Evolutionary conservation across 2,329 filamentous ascomycete genomes (phyloP).

Genomic region (Rosellinia necatrix): DNA sequence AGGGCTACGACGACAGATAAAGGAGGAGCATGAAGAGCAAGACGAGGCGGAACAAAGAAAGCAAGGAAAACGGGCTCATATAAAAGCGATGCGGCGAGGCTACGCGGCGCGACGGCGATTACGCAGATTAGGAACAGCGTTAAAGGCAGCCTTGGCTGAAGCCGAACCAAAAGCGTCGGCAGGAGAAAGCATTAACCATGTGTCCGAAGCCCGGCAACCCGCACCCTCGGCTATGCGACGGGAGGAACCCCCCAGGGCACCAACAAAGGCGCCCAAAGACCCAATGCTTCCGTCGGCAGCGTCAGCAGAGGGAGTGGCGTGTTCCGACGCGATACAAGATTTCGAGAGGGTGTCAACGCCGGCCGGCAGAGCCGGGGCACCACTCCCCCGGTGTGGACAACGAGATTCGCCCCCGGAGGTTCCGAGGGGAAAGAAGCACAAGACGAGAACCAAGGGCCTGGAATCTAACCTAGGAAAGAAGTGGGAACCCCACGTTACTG

Average conservation of each 20-base stretch:
- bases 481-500: constrained; percentile 29
- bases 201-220: background rate
- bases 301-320: background rate
- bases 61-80: background rate
- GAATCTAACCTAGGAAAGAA: constrained; percentile 25
- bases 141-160: too few relatives aligned
- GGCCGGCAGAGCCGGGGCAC: too few relatives aligned
- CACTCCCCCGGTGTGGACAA: background rate
- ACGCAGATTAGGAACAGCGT: too few relatives aligned
- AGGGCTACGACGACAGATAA: background rate
- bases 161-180: background rate
- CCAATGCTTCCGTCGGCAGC: too few relatives aligned
- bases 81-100: too few relatives aligned
- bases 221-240: background rate
- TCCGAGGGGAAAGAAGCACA: constrained; percentile 22
- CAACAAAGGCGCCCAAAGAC: background rate
- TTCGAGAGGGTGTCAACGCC: background rate
- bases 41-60: background rate
- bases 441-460: constrained; percentile 21
- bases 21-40: background rate
- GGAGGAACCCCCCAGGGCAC: background rate
- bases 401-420: background rate
- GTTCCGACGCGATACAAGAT: background rate
- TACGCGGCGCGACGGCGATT: too few relatives aligned
- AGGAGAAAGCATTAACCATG: background rate